Percentiles rank a stretch among this genome's conserved stretches.
Evolutionary conservation across 306 rosid species (phyloP).

Genomic region (Quercus bicolor): DNA sequence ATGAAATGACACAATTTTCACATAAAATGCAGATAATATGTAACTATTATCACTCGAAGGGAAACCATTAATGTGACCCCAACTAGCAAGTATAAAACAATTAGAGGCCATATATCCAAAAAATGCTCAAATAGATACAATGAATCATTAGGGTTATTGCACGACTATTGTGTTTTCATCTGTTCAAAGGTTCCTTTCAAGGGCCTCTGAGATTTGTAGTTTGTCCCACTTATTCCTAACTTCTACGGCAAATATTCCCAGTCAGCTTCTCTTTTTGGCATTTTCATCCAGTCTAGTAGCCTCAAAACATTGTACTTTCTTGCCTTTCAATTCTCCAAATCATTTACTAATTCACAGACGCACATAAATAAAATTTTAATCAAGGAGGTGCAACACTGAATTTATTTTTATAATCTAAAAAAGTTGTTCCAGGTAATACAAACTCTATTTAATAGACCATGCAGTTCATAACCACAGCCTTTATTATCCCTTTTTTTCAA

Average conservation of each 20-base stretch:
- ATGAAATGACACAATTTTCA: not conserved
- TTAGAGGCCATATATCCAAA: not conserved
- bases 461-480: not conserved
- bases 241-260: slow-evolving; percentile 36
- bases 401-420: not conserved
- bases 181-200: slow-evolving; percentile 16
- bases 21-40: not conserved
- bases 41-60: not conserved
- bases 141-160: not conserved
- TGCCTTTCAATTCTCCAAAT: not conserved
- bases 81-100: not conserved
- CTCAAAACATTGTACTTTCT: not conserved
- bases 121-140: slow-evolving; percentile 11
- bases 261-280: slow-evolving; percentile 27
- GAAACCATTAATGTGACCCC: not conserved
- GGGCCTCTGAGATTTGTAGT: slow-evolving; percentile 30
- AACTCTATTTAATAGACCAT: slow-evolving; percentile 11
- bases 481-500: slow-evolving; percentile 12
- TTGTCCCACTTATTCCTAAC: slow-evolving; percentile 26
- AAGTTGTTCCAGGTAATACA: not conserved
- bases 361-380: slow-evolving; percentile 20
- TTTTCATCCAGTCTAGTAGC: slow-evolving; percentile 16
- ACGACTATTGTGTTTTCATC: not conserved
- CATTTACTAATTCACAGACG: slow-evolving; percentile 7
- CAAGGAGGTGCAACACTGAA: slow-evolving; percentile 15